Evolutionary conservation across 441 rosid genomes (phyloP).

Genomic region (Jatropha podagrica): DNA sequence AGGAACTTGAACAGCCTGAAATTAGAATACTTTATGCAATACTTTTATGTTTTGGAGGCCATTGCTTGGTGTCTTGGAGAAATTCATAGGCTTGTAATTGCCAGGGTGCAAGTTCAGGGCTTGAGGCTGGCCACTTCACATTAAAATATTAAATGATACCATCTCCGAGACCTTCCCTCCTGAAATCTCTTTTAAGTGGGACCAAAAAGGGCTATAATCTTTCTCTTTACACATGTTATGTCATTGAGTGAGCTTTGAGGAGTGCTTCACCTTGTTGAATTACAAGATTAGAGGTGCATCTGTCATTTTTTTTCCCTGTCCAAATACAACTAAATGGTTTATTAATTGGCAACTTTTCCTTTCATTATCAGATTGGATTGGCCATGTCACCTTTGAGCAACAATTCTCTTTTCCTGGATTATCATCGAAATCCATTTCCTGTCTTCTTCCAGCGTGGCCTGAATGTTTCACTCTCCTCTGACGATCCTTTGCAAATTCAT

Average conservation of each 20-base stretch:
- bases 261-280: constrained; percentile 9
- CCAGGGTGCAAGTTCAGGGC: not conserved
- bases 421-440: constrained; percentile 56
- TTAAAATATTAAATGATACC: not conserved
- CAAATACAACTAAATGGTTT: not conserved
- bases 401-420: constrained; percentile 61
- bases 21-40: not conserved
- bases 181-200: not conserved
- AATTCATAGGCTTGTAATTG: not conserved
- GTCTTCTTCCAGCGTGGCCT: constrained; percentile 59
- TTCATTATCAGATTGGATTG: constrained; percentile 46
- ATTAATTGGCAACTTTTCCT: not conserved
- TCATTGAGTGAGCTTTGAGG: not conserved
- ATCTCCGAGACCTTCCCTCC: not conserved
- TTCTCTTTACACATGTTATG: not conserved
- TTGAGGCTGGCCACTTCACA: not conserved
- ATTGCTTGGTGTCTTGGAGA: not conserved
- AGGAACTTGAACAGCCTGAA: not conserved
- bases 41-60: not conserved
- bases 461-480: constrained; percentile 52
- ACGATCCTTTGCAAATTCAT: constrained; percentile 77
- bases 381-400: constrained; percentile 73
- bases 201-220: not conserved
- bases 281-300: not conserved
- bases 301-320: constrained; percentile 1